Conservation (phyloP, 306 rosid genomes). For the Chamaecrista fasciculata region DNA sequence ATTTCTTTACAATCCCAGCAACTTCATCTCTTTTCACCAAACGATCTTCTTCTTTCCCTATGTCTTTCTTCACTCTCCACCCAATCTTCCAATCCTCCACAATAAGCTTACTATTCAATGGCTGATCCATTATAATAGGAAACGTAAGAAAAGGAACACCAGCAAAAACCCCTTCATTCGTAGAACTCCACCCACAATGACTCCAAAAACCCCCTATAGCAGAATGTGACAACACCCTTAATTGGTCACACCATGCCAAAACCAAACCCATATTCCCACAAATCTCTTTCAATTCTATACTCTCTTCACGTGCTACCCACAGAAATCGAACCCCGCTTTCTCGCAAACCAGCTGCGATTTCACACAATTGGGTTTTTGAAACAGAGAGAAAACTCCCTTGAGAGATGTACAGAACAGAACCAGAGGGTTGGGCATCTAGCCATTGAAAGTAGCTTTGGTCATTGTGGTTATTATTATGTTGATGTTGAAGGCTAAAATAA, state of each 20-base stretch:
- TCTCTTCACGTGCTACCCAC: conserved; percentile 39
- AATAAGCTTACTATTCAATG: conserved; percentile 27
- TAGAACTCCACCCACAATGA: conserved; percentile 67
- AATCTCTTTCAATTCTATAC: conserved; percentile 19
- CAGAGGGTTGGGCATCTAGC: conserved; percentile 44
- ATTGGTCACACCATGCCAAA: conserved; percentile 61
- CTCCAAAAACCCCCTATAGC: conserved; percentile 58
- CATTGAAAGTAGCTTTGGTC: conserved; percentile 27
- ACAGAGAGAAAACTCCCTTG: conserved; percentile 53
- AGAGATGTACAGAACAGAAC: conserved; percentile 52
- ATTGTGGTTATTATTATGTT: neutral
- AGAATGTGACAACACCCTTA: conserved; percentile 47
- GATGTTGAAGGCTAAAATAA: neutral
- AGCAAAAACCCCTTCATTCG: conserved; percentile 42
- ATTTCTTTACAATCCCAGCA: conserved; percentile 30
- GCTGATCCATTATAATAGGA: conserved; percentile 49
- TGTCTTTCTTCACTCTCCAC: conserved; percentile 45
- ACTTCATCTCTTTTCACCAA: conserved; percentile 45
- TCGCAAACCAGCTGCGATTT: conserved; percentile 37
- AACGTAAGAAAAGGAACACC: conserved; percentile 55
- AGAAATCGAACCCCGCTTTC: conserved; percentile 41
- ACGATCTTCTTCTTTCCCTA: too few species aligned
- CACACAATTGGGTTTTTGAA: conserved; percentile 45
- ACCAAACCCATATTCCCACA: conserved; percentile 49
- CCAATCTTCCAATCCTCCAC: conserved; percentile 62